These are phyloP conservation scores for Globisporangium middletonii DNA, from an alignment of 352 stramenopile genomes.

Conservation along the genomic window DNA sequence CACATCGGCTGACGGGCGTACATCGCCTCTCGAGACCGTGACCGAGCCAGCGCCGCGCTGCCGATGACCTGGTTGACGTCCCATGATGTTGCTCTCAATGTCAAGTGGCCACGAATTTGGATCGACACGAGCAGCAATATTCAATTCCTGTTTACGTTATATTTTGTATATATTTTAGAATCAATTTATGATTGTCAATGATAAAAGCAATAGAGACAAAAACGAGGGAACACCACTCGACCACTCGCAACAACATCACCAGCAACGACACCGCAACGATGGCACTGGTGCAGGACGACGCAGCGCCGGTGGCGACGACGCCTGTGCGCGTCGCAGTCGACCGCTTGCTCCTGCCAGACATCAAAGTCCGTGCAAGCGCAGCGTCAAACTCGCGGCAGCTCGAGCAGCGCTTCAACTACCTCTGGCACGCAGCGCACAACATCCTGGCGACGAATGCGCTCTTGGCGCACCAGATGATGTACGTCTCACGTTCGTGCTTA, in stretches of 20 bases:
- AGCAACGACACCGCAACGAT: not conserved
- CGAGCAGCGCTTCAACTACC: constrained; percentile 60
- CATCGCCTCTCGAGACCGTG: constrained; percentile 74
- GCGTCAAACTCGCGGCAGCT: constrained; percentile 42
- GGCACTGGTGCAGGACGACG: not conserved
- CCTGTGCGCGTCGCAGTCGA: not conserved
- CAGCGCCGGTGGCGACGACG: not conserved
- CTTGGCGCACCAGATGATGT: constrained; percentile 57
- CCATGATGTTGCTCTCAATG: constrained; percentile 1
- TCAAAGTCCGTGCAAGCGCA: constrained; percentile 9
- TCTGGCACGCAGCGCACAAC: constrained; percentile 54
- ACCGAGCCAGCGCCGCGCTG: constrained; percentile 87
- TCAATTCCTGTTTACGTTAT: no score
- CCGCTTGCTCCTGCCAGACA: constrained; percentile 6
- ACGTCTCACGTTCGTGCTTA: constrained; percentile 1
- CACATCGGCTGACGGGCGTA: constrained; percentile 13
- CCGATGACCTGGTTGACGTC: constrained; percentile 50
- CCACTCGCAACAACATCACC: not conserved
- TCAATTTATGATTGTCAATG: no score
- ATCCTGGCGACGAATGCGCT: constrained; percentile 28
- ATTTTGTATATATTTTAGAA: no score
- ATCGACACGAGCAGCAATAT: not conserved
- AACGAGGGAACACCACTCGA: not conserved
- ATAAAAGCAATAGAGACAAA: not conserved
- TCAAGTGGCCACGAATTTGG: not conserved